These are phyloP conservation scores for Russula ochroleuca DNA, from an alignment of 768 basidiomycete genomes.

Conservation along the genomic window DNA sequence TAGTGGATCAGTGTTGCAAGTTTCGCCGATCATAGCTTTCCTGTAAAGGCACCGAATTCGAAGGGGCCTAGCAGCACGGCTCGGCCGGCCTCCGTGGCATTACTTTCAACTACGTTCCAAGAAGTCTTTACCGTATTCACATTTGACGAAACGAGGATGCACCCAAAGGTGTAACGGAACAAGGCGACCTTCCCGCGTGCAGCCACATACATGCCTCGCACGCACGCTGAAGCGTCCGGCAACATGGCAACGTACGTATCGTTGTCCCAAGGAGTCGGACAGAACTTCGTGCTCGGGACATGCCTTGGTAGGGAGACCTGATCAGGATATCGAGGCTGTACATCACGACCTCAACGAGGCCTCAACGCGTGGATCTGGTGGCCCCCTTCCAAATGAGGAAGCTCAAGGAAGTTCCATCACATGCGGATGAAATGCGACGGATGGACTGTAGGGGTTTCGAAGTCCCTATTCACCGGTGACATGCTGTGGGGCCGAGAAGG, in stretches of 20 bases:
- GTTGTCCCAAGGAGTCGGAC: neutral
- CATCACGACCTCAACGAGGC: neutral
- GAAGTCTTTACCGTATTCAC: neutral
- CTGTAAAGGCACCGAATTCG: neutral
- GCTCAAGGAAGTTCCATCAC: neutral
- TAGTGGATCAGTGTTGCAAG: neutral
- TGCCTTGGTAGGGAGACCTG: neutral
- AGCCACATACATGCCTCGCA: neutral
- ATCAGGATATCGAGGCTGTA: neutral
- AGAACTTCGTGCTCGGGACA: neutral
- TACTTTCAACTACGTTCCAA: neutral
- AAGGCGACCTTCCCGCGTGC: neutral
- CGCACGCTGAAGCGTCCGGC: neutral
- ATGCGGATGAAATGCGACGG: neutral
- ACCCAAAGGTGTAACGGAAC: neutral
- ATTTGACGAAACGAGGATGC: neutral
- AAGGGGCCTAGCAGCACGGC: neutral
- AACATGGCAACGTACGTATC: neutral
- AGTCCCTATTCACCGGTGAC: neutral
- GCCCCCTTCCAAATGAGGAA: constrained; percentile 1
- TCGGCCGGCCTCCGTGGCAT: neutral
- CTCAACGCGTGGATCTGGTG: neutral
- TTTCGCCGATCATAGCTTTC: neutral
- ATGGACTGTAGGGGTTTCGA: constrained; percentile 18
- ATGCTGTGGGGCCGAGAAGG: neutral